Evolutionary conservation across 192 early-diverging fungal genomes (phyloP).

Genomic region (Thoreauomyces humboldtii): DNA sequence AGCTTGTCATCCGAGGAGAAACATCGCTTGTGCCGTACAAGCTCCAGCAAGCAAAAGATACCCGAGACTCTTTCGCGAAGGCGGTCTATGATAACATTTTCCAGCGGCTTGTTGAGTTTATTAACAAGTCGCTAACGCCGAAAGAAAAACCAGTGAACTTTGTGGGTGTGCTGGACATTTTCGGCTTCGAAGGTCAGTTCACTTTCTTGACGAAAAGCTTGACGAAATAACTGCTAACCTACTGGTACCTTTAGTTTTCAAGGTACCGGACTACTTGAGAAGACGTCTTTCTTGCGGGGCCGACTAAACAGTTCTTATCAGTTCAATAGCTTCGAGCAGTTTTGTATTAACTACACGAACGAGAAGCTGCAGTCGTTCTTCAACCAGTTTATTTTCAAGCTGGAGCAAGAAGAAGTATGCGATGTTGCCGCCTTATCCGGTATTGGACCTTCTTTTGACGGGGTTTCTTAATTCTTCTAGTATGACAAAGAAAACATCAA

Average conservation of each 20-base stretch:
- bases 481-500: conserved; percentile 55
- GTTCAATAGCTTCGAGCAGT: conserved; percentile 62
- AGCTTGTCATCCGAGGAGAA: conserved; percentile 82
- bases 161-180: conserved; percentile 59
- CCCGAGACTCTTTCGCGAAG: conserved; percentile 57
- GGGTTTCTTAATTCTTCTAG: conserved; percentile 24
- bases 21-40: conserved; percentile 90
- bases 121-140: conserved; percentile 42
- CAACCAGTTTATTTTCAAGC: conserved; percentile 60
- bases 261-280: too few relatives aligned
- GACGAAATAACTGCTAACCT: too few relatives aligned
- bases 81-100: conserved; percentile 54
- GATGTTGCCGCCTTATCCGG: neutral
- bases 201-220: too few relatives aligned
- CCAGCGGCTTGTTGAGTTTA: conserved; percentile 51
- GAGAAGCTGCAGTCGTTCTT: conserved; percentile 97
- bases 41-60: conserved; percentile 55
- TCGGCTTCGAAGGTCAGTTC: conserved; percentile 52
- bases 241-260: too few relatives aligned
- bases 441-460: too few relatives aligned
- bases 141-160: conserved; percentile 37
- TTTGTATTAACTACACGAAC: conserved; percentile 99
- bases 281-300: too few relatives aligned
- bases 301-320: too few relatives aligned
- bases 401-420: conserved; percentile 55